Percentiles rank a stretch among this genome's conserved stretches.
Evolutionary conservation across 306 rosid genomes (phyloP).

Genomic region (Cucumis sativus): DNA sequence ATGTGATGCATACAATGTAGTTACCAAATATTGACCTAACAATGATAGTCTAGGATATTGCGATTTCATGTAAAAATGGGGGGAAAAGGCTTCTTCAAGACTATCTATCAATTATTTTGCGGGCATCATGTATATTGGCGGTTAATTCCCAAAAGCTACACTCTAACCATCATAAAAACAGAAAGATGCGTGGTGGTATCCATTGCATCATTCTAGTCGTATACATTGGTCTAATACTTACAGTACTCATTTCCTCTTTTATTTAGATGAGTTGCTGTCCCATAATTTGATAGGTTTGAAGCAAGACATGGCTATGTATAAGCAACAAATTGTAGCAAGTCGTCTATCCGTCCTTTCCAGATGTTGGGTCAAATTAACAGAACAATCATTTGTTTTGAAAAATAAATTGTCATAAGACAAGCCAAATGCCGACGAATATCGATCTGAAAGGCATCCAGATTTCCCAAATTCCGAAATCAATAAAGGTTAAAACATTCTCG

Average conservation of each 20-base stretch:
- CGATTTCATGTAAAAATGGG: background rate
- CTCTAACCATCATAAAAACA: background rate
- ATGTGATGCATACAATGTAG: background rate
- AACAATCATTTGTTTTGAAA: background rate
- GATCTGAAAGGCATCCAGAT: background rate
- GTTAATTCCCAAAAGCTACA: background rate
- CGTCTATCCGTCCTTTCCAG: background rate
- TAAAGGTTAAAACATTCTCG: background rate
- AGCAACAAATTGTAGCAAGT: background rate
- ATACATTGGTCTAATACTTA: background rate
- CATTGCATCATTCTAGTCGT: background rate
- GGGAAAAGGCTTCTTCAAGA: background rate
- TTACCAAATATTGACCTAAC: background rate
- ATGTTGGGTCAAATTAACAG: background rate
- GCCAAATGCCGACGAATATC: background rate
- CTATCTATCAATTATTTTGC: background rate
- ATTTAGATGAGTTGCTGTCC: background rate
- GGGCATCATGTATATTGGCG: background rate
- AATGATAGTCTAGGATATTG: background rate
- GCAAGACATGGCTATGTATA: background rate
- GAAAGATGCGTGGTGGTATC: background rate
- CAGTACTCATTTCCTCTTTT: background rate
- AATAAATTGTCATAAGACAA: background rate
- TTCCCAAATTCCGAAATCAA: background rate
- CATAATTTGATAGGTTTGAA: background rate